Evolutionary conservation across 805 yeast genomes (phyloP).

Genomic region (Saccharomycopsis selenospora): DNA sequence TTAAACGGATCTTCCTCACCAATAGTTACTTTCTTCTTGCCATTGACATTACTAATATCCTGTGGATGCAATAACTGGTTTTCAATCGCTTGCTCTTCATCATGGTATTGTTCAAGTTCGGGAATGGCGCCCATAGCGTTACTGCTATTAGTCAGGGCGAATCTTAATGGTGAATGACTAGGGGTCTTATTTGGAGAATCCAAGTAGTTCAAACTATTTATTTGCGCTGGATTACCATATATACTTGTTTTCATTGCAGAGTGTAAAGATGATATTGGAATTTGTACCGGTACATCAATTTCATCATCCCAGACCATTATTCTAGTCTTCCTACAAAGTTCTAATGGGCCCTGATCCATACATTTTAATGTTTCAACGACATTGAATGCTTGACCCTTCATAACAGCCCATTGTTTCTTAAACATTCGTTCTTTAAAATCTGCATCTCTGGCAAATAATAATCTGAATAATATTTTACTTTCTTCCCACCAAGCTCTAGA

Average conservation of each 20-base stretch:
- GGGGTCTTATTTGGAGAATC: conserved; percentile 18
- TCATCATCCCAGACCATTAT: conserved; percentile 53
- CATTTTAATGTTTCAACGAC: conserved; percentile 58
- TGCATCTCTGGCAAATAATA: conserved; percentile 45
- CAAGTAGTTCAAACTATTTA: not conserved
- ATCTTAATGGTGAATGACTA: conserved; percentile 8
- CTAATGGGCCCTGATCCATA: conserved; percentile 58
- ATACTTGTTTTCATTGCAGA: conserved; percentile 40
- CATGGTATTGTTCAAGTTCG: not conserved
- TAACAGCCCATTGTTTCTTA: conserved; percentile 57
- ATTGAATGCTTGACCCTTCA: conserved; percentile 74
- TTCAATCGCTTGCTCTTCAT: not conserved
- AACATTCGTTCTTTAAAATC: conserved; percentile 64
- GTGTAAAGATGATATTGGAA: conserved; percentile 31
- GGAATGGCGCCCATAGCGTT: not conserved
- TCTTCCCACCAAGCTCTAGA: conserved; percentile 68
- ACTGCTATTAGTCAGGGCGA: not conserved
- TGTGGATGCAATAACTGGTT: conserved; percentile 17
- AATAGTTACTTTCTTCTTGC: not conserved
- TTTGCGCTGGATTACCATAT: not conserved
- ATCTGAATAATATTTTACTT: conserved; percentile 39
- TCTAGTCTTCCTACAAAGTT: conserved; percentile 51
- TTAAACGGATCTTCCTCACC: conserved; percentile 7
- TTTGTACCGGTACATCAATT: conserved; percentile 47
- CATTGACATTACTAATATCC: not conserved